phyloP scores from a whole-genome alignment of 2,329 filamentous ascomycete genomes.

The Neurospora sp. region DNA sequence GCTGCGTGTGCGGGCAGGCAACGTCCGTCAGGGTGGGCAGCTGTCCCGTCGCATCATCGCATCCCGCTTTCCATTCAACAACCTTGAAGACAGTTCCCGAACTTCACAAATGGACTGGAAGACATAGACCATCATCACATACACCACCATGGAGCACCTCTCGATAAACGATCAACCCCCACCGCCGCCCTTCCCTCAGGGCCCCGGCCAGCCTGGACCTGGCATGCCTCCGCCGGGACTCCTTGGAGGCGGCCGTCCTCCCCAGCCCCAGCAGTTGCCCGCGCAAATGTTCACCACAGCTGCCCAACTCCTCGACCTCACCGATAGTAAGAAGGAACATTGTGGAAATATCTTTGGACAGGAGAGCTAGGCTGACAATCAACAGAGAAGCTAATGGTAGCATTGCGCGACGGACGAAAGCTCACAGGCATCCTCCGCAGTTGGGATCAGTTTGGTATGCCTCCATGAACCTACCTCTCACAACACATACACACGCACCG shows the following conservation, averaged over 20 bases:
- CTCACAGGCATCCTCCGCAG: slow-evolving; percentile 84
- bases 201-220: slow-evolving; percentile 7
- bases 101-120: slow-evolving; percentile 3
- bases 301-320: slow-evolving; percentile 88
- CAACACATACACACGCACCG: neutral
- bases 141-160: slow-evolving; percentile 23
- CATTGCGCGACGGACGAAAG: slow-evolving; percentile 88
- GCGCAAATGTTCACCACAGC: slow-evolving; percentile 99
- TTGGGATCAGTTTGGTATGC: slow-evolving; percentile 94
- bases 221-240: slow-evolving; percentile 13
- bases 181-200: slow-evolving; percentile 8
- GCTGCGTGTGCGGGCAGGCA: neutral
- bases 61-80: neutral
- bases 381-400: slow-evolving; percentile 86
- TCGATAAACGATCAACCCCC: slow-evolving; percentile 21
- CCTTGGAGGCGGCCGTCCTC: slow-evolving; percentile 17
- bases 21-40: neutral
- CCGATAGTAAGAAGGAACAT: slow-evolving; percentile 66
- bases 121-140: neutral
- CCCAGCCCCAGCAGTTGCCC: slow-evolving; percentile 55
- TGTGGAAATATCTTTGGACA: neutral
- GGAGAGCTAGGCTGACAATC: slow-evolving; percentile 11
- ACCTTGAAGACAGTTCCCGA: neutral
- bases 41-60: neutral
- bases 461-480: slow-evolving; percentile 11